Evolutionary conservation across 192 early-diverging fungal species (phyloP), one percentile per base, ranked within the genome.

Genomic region (Lunasporangiospora selenospora): DNA sequence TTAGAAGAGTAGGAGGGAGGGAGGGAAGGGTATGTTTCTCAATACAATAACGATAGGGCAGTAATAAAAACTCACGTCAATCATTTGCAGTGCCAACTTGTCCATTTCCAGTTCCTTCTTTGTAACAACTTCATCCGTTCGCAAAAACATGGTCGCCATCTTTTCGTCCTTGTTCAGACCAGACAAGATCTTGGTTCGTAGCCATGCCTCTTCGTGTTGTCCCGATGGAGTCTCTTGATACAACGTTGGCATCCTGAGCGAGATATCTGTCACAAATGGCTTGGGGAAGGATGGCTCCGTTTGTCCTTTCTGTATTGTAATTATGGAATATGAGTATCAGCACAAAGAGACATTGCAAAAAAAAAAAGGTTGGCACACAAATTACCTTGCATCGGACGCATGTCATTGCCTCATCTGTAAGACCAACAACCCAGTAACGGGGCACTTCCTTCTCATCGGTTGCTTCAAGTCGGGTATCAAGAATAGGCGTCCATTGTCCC

Each of bases 401-500:
- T 51, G 92, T 86, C 48, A 96, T 77, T 53, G 87, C 69, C 32
- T 76, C 75, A 31, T 86, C 89, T 6, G 87, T 82, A 0, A 96
- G 62, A 3, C 91, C 95, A 40, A 97, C 86, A 3, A 95, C 90
- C 96, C 96, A 98, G 67, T 92, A 93, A 21, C 43, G 53, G 11
- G 82, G 80, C 15, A 66, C 62, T 21, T 38, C 62, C 19, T 45
- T 83, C 29, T 46, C 51, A 16, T 65, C 56, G 9, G 33, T 56
- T 13, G 41, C 30, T 12, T 39, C 42, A 21, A 32, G 16, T 31
- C 46, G 52, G 6, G 83, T 77, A 65, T 99, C 93, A 31, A 96
- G 83, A 0, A 96, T 69, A 2, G 97, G 95, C 9, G 90, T 78
- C 97, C 97, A 99, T 33, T 73, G 66, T 36, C 82, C 87, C 58